A percentile compares a stretch with the other conserved stretches of the same genome.
Conservation (phyloP, 371 early-diverging fungal genomes). For the Mucor racemosus region DNA sequence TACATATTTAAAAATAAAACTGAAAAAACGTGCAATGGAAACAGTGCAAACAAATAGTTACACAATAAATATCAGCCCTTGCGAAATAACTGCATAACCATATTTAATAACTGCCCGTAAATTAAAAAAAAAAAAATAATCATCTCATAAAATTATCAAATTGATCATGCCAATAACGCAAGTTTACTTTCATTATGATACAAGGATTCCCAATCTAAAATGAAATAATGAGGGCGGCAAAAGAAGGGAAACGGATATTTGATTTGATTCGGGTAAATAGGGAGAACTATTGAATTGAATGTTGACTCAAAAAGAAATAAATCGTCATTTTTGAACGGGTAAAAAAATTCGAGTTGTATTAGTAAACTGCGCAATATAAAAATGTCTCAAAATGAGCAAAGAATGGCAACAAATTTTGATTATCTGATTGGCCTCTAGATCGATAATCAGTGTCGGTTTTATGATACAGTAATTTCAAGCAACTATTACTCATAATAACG, state of each 20-base stretch:
- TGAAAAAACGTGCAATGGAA: not conserved
- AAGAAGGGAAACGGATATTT: not conserved
- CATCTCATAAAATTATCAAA: not conserved
- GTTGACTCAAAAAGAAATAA: constrained; percentile 6
- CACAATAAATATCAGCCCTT: not conserved
- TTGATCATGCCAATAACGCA: not conserved
- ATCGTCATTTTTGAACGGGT: not conserved
- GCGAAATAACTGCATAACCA: not conserved
- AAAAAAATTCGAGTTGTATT: not conserved
- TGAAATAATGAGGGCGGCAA: not conserved
- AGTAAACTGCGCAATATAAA: constrained; percentile 1
- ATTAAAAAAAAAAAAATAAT: not conserved
- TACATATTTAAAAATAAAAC: not conserved
- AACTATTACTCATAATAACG: constrained; percentile 12
- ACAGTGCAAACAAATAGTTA: not conserved
- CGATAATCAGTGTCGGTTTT: constrained; percentile 11
- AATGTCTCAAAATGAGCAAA: constrained; percentile 5
- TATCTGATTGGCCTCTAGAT: constrained; percentile 3
- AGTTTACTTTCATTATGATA: not conserved
- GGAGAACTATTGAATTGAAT: not conserved
- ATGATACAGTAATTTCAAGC: constrained; percentile 2
- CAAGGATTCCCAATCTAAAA: no score
- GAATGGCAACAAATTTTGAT: not conserved
- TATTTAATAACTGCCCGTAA: constrained; percentile 1
- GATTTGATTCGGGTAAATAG: constrained; percentile 12